Conservation (phyloP, 352 stramenopile species). For the Phytophthora pisi region DNA sequence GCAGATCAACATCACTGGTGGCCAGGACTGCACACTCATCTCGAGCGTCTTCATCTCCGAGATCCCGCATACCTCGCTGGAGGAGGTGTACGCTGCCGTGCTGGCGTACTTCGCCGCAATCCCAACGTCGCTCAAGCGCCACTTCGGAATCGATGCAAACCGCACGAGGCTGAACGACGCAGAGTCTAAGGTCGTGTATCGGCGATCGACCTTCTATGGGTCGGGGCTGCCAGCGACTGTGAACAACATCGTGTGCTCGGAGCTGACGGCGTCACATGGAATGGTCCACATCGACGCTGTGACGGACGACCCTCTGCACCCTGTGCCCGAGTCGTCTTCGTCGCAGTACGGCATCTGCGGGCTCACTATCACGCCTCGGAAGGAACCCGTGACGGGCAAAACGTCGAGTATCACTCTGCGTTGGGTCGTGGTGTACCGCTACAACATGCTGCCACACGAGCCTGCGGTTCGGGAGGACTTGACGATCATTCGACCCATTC, state of each 20-base stretch:
- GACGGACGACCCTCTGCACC: constrained; percentile 30
- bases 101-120: constrained; percentile 36
- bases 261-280: constrained; percentile 21
- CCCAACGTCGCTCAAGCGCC: constrained; percentile 30
- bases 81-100: constrained; percentile 29
- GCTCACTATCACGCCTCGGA: constrained; percentile 32
- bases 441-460: constrained; percentile 36
- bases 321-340: constrained; percentile 10
- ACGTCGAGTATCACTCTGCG: constrained; percentile 27
- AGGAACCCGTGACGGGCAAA: constrained; percentile 22
- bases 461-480: constrained; percentile 27
- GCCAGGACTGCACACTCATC: constrained; percentile 36
- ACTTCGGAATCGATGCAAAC: constrained; percentile 29
- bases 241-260: constrained; percentile 34
- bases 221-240: constrained; percentile 18
- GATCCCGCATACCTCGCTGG: constrained; percentile 39
- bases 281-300: constrained; percentile 42
- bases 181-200: constrained; percentile 26
- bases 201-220: constrained; percentile 28
- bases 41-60: constrained; percentile 45
- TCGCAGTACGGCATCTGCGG: constrained; percentile 32
- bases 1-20: constrained; percentile 38
- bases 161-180: constrained; percentile 25
- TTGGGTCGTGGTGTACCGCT: constrained; percentile 37
- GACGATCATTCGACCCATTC: constrained; percentile 27